These are phyloP conservation scores for Xylariomycetidae sp. DNA, from an alignment of 2,329 filamentous ascomycete genomes.

Conservation along the genomic window DNA sequence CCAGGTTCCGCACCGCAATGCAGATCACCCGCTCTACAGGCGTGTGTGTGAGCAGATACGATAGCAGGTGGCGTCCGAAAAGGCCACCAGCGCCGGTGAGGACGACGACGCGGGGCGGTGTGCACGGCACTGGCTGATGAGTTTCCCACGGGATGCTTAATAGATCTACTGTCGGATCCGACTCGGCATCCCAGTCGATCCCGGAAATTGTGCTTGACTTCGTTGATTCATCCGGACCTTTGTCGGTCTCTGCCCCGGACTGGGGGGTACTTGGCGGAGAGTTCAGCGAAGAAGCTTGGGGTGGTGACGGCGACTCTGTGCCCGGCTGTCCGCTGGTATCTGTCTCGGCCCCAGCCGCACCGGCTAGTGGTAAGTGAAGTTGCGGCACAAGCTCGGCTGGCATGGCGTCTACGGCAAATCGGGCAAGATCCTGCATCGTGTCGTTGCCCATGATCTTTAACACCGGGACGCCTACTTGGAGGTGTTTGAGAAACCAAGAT, in stretches of 20 bases:
- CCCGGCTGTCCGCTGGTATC: no score
- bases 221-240: no score
- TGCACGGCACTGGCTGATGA: no score
- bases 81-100: constrained; percentile 6
- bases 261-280: no score
- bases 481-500: constrained; percentile 40
- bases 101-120: constrained; percentile 1
- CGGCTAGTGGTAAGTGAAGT: no score
- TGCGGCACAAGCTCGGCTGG: constrained; percentile 7
- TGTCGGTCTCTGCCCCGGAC: no score
- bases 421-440: constrained; percentile 10
- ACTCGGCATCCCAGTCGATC: no score
- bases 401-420: constrained; percentile 1
- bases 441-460: constrained; percentile 28
- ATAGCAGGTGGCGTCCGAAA: constrained; percentile 4
- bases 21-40: constrained; percentile 5
- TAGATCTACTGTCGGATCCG: not conserved
- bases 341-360: no score
- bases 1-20: constrained; percentile 5
- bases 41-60: not conserved
- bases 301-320: no score
- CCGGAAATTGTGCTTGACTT: no score
- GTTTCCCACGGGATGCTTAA: no score
- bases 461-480: constrained; percentile 38
- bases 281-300: no score